Evolutionary conservation across 495 filamentous ascomycete genomes (phyloP), one percentile per base, ranked within the genome.

Genomic region (Tuber indicum): DNA sequence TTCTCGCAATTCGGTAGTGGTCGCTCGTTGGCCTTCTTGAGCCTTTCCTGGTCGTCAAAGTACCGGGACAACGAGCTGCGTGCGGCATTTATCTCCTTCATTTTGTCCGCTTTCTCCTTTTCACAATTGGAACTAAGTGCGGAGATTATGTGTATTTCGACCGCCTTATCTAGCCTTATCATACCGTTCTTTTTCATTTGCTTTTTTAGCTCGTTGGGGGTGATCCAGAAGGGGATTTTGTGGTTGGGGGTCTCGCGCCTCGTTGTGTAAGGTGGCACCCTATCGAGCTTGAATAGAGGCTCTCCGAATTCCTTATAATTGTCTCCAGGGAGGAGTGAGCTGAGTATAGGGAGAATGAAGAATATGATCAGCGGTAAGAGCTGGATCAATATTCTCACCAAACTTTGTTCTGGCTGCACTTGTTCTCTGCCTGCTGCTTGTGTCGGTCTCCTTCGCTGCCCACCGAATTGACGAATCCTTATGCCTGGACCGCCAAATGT

Each of bases 351-450:
- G 74, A 98, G 89, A 69, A 98, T 83, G 84, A 99, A 95, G 76
- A 99, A 90, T 62, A 98, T 86, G 41, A 98, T 86, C 73, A 99
- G 90, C 36, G 95, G 96, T 3, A 98, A 87, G 9, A 98, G 87
- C 70, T 89, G 87, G 76, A 89, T 84, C 72, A 93, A 78, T 12
- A 86, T 92, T 84, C 82, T 88, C 86, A 80, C 90, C 69, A 78
- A 84, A 62, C 80, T 77, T 82, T 85, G 86, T 46, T 45, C 72
- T 73, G 85, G 86, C 85, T 52, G 86, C 79, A 9, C 84, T 76
- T 91, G 87, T 71, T 88, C 84, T 39, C 86, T 85, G n/a, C 74
- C 72, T 71, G 89, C 89, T 43, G 91, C 86, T 82, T 92, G 87
- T 74, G 90, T 87, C 70, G 93, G 92, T 84, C 93, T 88, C 83